phyloP scores from a whole-genome alignment of 768 basidiomycete genomes.

The Kwoniella botswanensis region DNA sequence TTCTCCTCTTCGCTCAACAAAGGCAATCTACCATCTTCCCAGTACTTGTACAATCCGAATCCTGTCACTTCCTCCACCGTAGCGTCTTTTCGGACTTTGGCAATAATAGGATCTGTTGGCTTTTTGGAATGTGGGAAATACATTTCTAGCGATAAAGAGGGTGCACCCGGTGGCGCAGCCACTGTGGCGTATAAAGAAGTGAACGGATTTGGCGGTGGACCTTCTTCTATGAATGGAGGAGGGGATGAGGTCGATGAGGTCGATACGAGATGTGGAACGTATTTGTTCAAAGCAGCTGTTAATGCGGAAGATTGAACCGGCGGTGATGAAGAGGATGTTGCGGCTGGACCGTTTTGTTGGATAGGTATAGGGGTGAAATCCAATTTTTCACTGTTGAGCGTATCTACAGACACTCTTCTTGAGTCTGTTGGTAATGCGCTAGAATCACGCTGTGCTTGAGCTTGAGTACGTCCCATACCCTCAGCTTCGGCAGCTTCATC shows the following conservation, averaged over 20 bases:
- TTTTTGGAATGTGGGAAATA: constrained; percentile 80
- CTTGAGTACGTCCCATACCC: neutral
- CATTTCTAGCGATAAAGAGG: constrained; percentile 70
- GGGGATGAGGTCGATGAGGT: constrained; percentile 57
- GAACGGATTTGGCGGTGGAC: constrained; percentile 73
- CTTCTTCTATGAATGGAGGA: constrained; percentile 21
- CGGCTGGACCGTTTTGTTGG: neutral
- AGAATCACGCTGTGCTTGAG: constrained; percentile 5
- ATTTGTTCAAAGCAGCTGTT: constrained; percentile 73
- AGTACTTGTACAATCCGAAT: constrained; percentile 87
- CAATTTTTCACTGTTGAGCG: constrained; percentile 12
- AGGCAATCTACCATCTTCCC: constrained; percentile 75
- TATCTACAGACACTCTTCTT: constrained; percentile 20
- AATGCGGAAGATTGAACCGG: constrained; percentile 65
- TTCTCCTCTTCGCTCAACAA: constrained; percentile 31
- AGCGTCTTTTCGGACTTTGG: constrained; percentile 82
- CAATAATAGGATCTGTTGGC: constrained; percentile 67
- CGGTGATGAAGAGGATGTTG: constrained; percentile 10
- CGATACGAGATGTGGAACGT: constrained; percentile 55
- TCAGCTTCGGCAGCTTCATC: constrained; percentile 39
- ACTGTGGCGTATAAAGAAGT: constrained; percentile 83
- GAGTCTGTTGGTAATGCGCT: constrained; percentile 10
- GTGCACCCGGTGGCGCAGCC: constrained; percentile 72
- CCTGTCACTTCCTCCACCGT: constrained; percentile 96
- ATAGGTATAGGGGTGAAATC: constrained; percentile 37